A percentile compares a stretch with the other conserved stretches of the same genome.
Evolutionary conservation across 2,329 filamentous ascomycete species (phyloP).

Genomic region (Chaetomiaceae sp.): DNA sequence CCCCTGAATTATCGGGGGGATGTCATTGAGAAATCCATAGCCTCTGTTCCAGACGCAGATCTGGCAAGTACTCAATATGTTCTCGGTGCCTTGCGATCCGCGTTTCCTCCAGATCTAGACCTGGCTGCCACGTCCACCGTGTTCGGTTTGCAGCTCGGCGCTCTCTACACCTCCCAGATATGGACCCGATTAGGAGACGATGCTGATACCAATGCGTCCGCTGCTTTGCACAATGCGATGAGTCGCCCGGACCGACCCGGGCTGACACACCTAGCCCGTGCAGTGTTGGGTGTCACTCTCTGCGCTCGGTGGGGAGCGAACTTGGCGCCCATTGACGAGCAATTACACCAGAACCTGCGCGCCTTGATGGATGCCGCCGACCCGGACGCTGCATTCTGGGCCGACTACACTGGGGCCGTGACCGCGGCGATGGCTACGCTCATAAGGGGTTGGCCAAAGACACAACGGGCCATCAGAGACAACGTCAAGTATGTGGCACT

Average conservation of each 20-base stretch:
- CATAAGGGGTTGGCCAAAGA: conserved; percentile 40
- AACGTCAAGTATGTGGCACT: conserved; percentile 38
- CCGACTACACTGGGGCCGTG: conserved; percentile 49
- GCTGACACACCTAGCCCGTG: conserved; percentile 66
- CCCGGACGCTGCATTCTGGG: conserved; percentile 46
- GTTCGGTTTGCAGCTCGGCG: conserved; percentile 40
- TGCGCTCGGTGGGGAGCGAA: conserved; percentile 71
- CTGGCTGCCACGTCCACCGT: conserved; percentile 38
- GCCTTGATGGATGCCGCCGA: conserved; percentile 38
- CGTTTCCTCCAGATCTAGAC: conserved; percentile 40
- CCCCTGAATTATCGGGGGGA: conserved; percentile 46
- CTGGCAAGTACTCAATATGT: conserved; percentile 34
- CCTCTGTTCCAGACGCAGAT: conserved; percentile 20
- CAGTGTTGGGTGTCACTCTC: conserved; percentile 65
- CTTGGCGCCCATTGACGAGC: conserved; percentile 45
- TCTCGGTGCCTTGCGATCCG: conserved; percentile 36
- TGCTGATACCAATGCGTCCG: conserved; percentile 55
- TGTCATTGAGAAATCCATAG: neutral
- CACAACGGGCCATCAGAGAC: conserved; percentile 32
- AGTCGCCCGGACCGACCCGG: conserved; percentile 67
- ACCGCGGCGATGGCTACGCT: conserved; percentile 42
- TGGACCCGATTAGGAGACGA: conserved; percentile 50
- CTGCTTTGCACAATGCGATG: conserved; percentile 68
- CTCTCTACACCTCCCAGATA: conserved; percentile 46
- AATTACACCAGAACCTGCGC: conserved; percentile 41